Evolutionary conservation across 148 eudicot genomes (phyloP), one percentile per base, ranked within the genome.

Genomic region (Persicaria maculosa): DNA sequence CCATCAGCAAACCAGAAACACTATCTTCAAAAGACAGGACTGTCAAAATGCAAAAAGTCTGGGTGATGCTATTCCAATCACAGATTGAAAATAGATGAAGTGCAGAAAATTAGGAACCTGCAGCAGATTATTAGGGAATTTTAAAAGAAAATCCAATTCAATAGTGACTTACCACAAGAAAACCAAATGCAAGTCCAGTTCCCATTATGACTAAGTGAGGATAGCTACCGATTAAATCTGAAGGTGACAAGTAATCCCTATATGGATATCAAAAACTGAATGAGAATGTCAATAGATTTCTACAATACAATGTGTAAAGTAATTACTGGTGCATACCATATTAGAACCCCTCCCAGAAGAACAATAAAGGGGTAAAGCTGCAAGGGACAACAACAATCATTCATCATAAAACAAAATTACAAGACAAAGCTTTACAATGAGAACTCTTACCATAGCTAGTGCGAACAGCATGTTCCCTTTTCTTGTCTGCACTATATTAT

Each of bases 151-250:
- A 47, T 25, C 14, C 45, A 36, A 25, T 19, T 57, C 50, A 73
- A 43, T 16, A 52, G 71, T 74, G n/a, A 78, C 85, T 84, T 84
- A 95, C 99, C 92, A 95, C 99, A 74, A 92, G 92, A 75, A 92
- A 95, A 47, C 97, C 99, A 83, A 95, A 95, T 64, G 96, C 91
- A 75, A 92, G 96, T 54, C 99, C 99, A 75, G 88, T 85, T 82
- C 99, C 94, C 79, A 88, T 19, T 61, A 95, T 72, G 74, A 92
- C 83, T 71, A 92, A 75, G 83, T 92, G 93, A 10, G 97, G 99
- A 76, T 95, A 95, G 81, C 74, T 84, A 64, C 81, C 81, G 22
- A 89, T 77, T 43, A 92, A 73, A 85, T 92, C 85, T 76, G 78
- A 59, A 11, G 97, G 90, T 75, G 99, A 95, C 80, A 95, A 75